Evolutionary conservation across 2,329 filamentous ascomycete species (phyloP), one percentile per base, ranked within the genome.

Genomic region (Fusarium nanum): DNA sequence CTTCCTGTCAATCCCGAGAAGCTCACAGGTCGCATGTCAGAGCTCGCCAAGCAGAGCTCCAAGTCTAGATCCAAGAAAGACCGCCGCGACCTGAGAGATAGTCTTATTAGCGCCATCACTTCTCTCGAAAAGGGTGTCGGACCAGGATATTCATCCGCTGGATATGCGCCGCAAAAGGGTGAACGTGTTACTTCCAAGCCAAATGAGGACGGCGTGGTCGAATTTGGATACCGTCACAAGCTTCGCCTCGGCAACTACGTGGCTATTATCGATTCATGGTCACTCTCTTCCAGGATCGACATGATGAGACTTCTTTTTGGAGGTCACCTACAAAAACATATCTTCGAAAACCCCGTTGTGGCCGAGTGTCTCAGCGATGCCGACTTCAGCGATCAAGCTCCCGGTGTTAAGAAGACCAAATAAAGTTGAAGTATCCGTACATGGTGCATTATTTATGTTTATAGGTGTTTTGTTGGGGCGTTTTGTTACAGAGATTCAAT

Each of bases 81-180:
- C 44, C 82, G 85, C 16, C 81, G 82, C 25, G 81, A 83, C 30
- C 77, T 87, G 20, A 83, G 86, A 34, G 79, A 83, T 28, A 82
- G 79, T 22, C 83, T 88, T 37, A 77, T 78, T 46, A 87, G 85
- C 72, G 84, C 88, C 48, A 80, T 86, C 45, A 87, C 85, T 1
- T 88, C 86, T 3, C 79, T 88, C 4, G 85, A 88, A 73, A 81
- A 82, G 5, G 83, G 85, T 42, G 84, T 85, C 42, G 86, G 86
- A 0, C 86, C 86, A 0, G 84, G 82, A 34, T 88, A 87, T 72
- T 87, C 86, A 9, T 86, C 83, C 2, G 84, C 86, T 3, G 58
- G 80, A 71, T 75, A 78, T 74, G 37, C 80, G 60, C 79, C 79
- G 8, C 79, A 79, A 25, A 78, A 77, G 41, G 83, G 84, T 60